A percentile compares a stretch with the other conserved stretches of the same genome.
Conservation (phyloP, 2,329 filamentous ascomycete genomes). For the Fusarium tupiense region DNA sequence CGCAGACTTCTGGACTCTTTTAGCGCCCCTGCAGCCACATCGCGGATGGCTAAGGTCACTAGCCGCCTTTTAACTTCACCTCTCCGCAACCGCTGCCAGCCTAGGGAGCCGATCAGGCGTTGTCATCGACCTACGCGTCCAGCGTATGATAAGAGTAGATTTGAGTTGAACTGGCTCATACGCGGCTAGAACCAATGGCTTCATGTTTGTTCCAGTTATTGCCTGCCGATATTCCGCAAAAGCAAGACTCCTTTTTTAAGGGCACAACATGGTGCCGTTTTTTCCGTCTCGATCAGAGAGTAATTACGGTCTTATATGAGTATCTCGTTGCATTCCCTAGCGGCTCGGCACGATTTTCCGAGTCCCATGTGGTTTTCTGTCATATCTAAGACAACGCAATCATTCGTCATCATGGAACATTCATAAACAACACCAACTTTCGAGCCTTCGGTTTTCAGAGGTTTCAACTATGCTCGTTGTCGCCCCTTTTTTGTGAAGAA, state of each 20-base stretch:
- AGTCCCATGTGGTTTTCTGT: background rate
- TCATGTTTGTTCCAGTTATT: background rate
- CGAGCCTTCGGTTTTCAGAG: background rate
- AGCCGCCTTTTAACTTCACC: background rate
- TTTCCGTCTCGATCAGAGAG: background rate
- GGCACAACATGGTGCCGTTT: background rate
- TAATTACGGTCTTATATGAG: background rate
- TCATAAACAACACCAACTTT: background rate
- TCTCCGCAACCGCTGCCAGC: background rate
- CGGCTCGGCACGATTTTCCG: constrained; percentile 19
- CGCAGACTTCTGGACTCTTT: constrained; percentile 1
- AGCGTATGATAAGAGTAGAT: background rate
- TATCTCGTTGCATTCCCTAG: constrained; percentile 29
- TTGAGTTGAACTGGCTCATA: background rate
- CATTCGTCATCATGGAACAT: background rate
- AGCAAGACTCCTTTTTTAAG: background rate
- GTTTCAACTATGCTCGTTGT: background rate
- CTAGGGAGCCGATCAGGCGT: background rate
- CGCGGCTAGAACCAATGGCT: background rate
- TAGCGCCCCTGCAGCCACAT: constrained; percentile 11
- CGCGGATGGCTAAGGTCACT: background rate
- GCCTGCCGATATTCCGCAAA: background rate
- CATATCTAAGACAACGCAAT: background rate
- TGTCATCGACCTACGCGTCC: constrained; percentile 12
- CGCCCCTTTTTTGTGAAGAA: background rate